These are phyloP conservation scores for Zostera marina DNA, from an alignment of 116 monocot species.

Conservation along the genomic window DNA sequence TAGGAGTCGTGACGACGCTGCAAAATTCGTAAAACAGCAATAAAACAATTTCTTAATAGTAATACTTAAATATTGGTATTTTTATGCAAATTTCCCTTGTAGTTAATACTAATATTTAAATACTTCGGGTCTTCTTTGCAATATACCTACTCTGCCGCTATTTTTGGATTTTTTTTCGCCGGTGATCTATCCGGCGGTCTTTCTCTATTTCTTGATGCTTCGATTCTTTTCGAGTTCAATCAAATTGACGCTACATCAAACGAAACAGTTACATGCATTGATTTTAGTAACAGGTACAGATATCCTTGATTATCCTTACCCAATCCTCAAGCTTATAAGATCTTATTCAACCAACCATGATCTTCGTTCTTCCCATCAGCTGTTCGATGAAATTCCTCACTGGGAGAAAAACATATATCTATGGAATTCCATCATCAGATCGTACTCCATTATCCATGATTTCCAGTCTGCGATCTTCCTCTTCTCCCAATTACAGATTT, in stretches of 20 bases:
- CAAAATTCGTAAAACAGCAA: too few species aligned
- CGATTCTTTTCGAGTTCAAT: background rate
- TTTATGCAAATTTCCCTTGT: too few species aligned
- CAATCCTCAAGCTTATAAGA: conserved; percentile 19
- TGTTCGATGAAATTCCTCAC: conserved; percentile 33
- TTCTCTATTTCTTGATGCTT: conserved; percentile 1
- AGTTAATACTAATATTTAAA: too few species aligned
- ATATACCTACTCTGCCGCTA: too few species aligned
- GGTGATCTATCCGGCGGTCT: too few species aligned
- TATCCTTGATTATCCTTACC: background rate
- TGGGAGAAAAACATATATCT: conserved; percentile 19
- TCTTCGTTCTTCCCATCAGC: conserved; percentile 17
- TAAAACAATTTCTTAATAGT: too few species aligned
- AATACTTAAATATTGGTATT: too few species aligned
- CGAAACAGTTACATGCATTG: conserved; percentile 48
- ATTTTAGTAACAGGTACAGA: conserved; percentile 17
- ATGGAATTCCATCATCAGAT: conserved; percentile 58
- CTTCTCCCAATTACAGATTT: conserved; percentile 25
- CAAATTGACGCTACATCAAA: conserved; percentile 11
- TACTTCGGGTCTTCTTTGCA: too few species aligned
- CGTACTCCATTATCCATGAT: conserved; percentile 21
- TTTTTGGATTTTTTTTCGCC: too few species aligned
- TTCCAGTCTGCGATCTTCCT: conserved; percentile 19
- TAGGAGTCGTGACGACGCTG: too few species aligned
- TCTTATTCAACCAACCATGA: conserved; percentile 29